Conservation (phyloP, 768 basidiomycete species). For the Leccinum subtestaceum region DNA sequence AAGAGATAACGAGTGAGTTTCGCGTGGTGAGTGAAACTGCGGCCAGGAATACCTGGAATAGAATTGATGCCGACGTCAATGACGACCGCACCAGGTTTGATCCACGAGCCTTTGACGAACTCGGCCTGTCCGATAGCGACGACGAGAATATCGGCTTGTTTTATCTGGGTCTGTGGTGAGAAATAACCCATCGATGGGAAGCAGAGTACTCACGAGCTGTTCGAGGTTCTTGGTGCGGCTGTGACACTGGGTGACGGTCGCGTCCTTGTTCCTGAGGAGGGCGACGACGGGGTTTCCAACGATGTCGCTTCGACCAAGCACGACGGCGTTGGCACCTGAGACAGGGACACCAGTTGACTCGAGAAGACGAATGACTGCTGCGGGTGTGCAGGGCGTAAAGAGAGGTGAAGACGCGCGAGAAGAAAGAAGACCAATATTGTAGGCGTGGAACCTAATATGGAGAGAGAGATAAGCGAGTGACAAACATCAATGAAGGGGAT, state of each 20-base stretch:
- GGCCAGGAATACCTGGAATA: constrained; percentile 61
- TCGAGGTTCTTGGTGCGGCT: constrained; percentile 82
- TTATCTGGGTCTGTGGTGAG: constrained; percentile 49
- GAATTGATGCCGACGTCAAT: constrained; percentile 99
- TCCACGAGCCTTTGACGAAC: constrained; percentile 89
- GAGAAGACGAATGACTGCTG: constrained; percentile 86
- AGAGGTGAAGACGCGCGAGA: constrained; percentile 87
- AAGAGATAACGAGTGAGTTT: not conserved
- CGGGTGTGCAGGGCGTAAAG: constrained; percentile 93
- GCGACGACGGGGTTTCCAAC: constrained; percentile 94
- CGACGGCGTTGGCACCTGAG: constrained; percentile 79
- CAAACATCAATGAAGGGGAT: not conserved
- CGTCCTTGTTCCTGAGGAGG: constrained; percentile 85
- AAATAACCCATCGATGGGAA: constrained; percentile 11
- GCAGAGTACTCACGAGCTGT: constrained; percentile 55
- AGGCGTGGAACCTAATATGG: constrained; percentile 82
- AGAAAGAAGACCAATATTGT: constrained; percentile 94
- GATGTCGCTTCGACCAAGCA: constrained; percentile 96
- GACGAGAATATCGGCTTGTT: constrained; percentile 87
- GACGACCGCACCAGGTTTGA: constrained; percentile 92
- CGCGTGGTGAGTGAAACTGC: not conserved
- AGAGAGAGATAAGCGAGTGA: constrained; percentile 7
- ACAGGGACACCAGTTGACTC: constrained; percentile 81
- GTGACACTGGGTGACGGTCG: constrained; percentile 98
- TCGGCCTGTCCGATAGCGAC: constrained; percentile 94